These are phyloP conservation scores for Elsinoe ampelina DNA, from an alignment of 2,329 filamentous ascomycete species.

Conservation along the genomic window DNA sequence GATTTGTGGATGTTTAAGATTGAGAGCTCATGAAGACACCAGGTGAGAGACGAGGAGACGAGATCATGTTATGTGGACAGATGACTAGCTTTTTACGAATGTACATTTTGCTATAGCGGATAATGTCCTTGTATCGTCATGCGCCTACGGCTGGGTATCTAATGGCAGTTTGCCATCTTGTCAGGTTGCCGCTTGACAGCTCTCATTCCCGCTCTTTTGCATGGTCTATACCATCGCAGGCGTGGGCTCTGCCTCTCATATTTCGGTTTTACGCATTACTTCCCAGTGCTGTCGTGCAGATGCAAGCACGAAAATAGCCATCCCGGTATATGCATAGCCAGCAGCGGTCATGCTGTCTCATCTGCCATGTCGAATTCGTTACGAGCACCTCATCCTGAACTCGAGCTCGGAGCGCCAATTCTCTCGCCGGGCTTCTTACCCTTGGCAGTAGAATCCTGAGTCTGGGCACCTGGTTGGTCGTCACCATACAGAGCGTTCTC, in stretches of 20 bases:
- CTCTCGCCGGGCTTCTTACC: conserved; percentile 27
- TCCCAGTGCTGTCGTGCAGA: background rate
- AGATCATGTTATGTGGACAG: background rate
- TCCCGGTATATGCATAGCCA: background rate
- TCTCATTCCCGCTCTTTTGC: background rate
- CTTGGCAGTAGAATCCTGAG: conserved; percentile 19
- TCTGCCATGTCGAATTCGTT: background rate
- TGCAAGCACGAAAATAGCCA: background rate
- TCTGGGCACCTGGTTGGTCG: conserved; percentile 24
- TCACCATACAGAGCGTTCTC: conserved; percentile 30
- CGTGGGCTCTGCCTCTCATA: background rate
- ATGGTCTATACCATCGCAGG: background rate
- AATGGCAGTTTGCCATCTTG: background rate
- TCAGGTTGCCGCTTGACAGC: background rate
- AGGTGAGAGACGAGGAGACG: background rate
- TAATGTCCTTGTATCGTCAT: background rate
- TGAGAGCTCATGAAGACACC: background rate
- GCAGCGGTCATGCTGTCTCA: background rate
- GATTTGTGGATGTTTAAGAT: conserved; percentile 41
- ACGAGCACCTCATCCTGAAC: background rate
- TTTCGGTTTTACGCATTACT: background rate
- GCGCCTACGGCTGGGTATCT: conserved; percentile 7
- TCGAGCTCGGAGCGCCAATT: conserved; percentile 17
- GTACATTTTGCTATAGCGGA: background rate
- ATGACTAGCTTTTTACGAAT: background rate